Percentiles rank a stretch among this genome's conserved stretches.
Evolutionary conservation across 345 rosid species (phyloP).

Genomic region (Kandelia obovata): DNA sequence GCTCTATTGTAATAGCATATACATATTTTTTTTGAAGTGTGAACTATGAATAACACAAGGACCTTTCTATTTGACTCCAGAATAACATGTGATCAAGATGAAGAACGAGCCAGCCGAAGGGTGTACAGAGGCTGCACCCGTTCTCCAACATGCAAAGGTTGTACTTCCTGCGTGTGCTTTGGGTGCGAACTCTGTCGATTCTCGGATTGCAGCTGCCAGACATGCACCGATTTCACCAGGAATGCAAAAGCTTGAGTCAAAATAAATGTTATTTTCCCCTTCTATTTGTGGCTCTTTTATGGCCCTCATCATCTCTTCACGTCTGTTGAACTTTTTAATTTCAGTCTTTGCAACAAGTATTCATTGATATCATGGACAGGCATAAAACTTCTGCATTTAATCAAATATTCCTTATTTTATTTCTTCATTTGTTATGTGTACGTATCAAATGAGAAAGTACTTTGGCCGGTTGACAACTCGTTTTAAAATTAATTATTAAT

Average conservation of each 20-base stretch:
- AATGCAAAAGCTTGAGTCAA: constrained; percentile 46
- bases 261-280: not conserved
- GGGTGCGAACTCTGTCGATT: constrained; percentile 89
- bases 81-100: constrained; percentile 64
- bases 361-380: constrained; percentile 24
- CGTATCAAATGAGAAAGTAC: not conserved
- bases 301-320: constrained; percentile 17
- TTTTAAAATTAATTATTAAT: too few relatives aligned
- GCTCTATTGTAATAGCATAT: not conserved
- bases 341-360: constrained; percentile 19
- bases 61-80: constrained; percentile 34
- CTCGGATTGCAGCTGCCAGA: constrained; percentile 91
- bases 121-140: constrained; percentile 82
- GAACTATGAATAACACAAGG: not conserved
- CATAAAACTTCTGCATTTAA: constrained; percentile 14
- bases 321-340: constrained; percentile 14
- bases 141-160: constrained; percentile 82
- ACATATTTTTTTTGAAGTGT: not conserved
- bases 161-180: constrained; percentile 96
- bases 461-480: too few relatives aligned
- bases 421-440: constrained; percentile 1
- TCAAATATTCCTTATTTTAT: constrained; percentile 19
- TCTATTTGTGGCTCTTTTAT: constrained; percentile 5
- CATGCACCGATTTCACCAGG: constrained; percentile 79
- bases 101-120: constrained; percentile 74